Evolutionary conservation across 495 filamentous ascomycete species (phyloP).

Genomic region (Hypoxylon perforatum): DNA sequence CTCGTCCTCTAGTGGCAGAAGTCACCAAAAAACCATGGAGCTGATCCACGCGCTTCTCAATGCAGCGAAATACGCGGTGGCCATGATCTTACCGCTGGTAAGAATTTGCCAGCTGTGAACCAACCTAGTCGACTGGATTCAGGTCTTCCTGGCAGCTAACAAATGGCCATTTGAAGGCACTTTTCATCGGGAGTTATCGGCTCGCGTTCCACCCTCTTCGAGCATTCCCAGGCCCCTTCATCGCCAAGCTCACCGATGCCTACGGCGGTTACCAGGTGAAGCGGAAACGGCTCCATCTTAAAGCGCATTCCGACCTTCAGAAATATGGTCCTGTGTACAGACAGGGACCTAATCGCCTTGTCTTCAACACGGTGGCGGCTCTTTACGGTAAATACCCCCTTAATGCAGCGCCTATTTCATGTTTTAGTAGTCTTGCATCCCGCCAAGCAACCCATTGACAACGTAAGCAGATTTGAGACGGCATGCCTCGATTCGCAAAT

Average conservation of each 20-base stretch:
- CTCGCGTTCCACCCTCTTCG: conserved; percentile 9
- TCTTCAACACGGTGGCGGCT: neutral
- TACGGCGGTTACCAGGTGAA: conserved; percentile 1
- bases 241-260: conserved; percentile 11
- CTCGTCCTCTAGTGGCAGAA: too few relatives aligned
- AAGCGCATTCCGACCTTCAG: neutral
- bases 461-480: neutral
- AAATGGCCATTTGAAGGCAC: neutral
- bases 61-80: too few relatives aligned
- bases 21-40: too few relatives aligned
- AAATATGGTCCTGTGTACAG: conserved; percentile 11
- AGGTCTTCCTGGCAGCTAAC: too few relatives aligned
- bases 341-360: neutral
- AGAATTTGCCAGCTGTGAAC: too few relatives aligned
- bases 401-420: neutral
- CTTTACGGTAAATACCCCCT: neutral
- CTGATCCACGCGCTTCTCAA: too few relatives aligned
- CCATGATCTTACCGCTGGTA: too few relatives aligned
- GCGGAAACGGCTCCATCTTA: neutral
- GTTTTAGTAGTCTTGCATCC: neutral
- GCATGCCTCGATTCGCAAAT: neutral
- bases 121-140: too few relatives aligned
- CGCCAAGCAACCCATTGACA: neutral
- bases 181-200: neutral
- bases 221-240: conserved; percentile 9